Evolutionary conservation across 441 rosid species (phyloP), one percentile per base, ranked within the genome.

Genomic region (Biscutella laevigata): DNA sequence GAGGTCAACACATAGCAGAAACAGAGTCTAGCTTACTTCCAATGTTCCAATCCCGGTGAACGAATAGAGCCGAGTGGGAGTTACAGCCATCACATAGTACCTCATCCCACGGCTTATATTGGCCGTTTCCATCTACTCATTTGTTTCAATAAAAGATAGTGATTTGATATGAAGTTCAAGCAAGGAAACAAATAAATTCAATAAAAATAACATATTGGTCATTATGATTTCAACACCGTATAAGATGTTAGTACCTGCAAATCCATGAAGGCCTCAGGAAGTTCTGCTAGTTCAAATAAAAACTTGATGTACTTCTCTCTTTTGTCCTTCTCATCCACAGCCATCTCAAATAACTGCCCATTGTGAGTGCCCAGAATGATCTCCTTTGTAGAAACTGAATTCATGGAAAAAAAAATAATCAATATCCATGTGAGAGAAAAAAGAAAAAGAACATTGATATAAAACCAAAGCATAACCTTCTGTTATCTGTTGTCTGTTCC

Each of bases 41-140:
- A 89, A 66, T 14, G 82, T 76, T 74, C 99, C 94, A 71, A 86
- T 78, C 59, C 99, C 99, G 27, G 97, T 94, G 63, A 79, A 94
- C 17, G 99, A 88, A 77, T 94, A 94, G 60, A 89, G 90, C 21
- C 97, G 77, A 25, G 99, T 94, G 36, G 97, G 99, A 70, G 97
- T 89, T 51, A 94, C 96, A 68, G 94, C 99, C 99, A 94, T 94
- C 87, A 94, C 81, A 69, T 89, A 89, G 73, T 80, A 89, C 72
- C 97, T 83, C 53, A 87, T 84, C 60, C 91, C 95, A 42, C 64
- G 71, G 72, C 69, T 72, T 55, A 81, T 51, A 62, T 32, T 82
- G 55, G 97, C 87, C 24, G 94, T 83, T 77, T 94, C 99, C 96
- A 89, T 89, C 97, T 94, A 74, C 48, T 63, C 42, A 70, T 26